Conservation (phyloP, 495 filamentous ascomycete species). For the Aspergillus affinis region DNA sequence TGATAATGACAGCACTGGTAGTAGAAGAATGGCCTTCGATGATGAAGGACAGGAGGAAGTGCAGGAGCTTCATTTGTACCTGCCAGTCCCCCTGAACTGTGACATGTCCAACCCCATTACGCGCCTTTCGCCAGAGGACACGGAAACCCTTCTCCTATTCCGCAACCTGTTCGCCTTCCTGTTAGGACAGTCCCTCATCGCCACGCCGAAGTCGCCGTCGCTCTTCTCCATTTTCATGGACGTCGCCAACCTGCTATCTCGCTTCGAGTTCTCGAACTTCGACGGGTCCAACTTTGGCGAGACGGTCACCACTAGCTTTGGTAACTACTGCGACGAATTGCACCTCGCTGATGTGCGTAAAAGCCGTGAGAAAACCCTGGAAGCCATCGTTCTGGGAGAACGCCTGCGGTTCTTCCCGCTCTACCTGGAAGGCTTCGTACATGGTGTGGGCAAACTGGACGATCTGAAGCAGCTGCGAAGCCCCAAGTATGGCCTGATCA, state of each 20-base stretch:
- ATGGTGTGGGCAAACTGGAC: slow-evolving; percentile 88
- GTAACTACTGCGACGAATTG: slow-evolving; percentile 73
- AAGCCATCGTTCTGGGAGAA: slow-evolving; percentile 85
- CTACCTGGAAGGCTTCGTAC: slow-evolving; percentile 88
- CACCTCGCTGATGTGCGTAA: slow-evolving; percentile 74
- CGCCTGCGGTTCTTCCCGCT: slow-evolving; percentile 75
- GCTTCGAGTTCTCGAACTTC: slow-evolving; percentile 75
- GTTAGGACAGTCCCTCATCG: slow-evolving; percentile 74
- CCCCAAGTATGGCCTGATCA: slow-evolving; percentile 67
- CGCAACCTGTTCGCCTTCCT: slow-evolving; percentile 93
- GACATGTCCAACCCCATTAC: slow-evolving; percentile 43
- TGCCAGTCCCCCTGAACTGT: slow-evolving; percentile 58
- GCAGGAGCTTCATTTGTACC: slow-evolving; percentile 66
- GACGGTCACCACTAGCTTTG: slow-evolving; percentile 71
- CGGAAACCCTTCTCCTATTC: slow-evolving; percentile 69
- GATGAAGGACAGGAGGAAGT: slow-evolving; percentile 42
- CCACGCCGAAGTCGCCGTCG: slow-evolving; percentile 63
- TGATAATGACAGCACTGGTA: slow-evolving; percentile 45
- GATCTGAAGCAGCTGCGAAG: slow-evolving; percentile 66
- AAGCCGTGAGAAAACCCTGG: slow-evolving; percentile 87
- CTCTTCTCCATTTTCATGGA: slow-evolving; percentile 74
- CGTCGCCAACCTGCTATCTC: slow-evolving; percentile 64
- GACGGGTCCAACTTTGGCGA: slow-evolving; percentile 84
- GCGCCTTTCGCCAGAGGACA: slow-evolving; percentile 52
- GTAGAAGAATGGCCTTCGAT: slow-evolving; percentile 41